Percentiles rank a stretch among this genome's conserved stretches.
Conservation (phyloP, 306 rosid genomes). For the Astragalus glycyphyllos region DNA sequence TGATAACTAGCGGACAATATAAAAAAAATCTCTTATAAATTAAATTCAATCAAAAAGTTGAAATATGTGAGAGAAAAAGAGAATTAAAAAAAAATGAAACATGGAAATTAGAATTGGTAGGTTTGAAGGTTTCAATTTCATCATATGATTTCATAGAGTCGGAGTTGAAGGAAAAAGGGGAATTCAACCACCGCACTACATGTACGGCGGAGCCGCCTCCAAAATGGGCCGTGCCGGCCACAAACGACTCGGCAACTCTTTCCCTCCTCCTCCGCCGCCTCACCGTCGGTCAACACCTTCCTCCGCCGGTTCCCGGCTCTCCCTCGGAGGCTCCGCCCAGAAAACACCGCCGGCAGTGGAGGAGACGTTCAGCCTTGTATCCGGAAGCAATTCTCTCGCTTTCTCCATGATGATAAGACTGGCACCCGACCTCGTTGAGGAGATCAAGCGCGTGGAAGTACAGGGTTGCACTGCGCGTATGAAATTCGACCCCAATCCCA, state of each 20-base stretch:
- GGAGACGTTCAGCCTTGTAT: conserved; percentile 72
- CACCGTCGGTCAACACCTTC: conserved; percentile 56
- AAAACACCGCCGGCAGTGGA: conserved; percentile 58
- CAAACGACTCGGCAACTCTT: conserved; percentile 62
- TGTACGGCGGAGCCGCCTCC: conserved; percentile 85
- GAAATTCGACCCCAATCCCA: conserved; percentile 69
- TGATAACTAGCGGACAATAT: too few relatives aligned
- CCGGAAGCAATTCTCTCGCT: conserved; percentile 76
- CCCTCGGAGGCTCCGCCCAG: conserved; percentile 60
- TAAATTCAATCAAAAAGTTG: too few relatives aligned
- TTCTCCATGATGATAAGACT: conserved; percentile 84
- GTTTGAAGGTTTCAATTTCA: too few relatives aligned
- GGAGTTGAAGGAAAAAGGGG: conserved; percentile 9
- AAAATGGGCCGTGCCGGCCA: conserved; percentile 84
- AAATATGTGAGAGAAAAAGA: too few relatives aligned
- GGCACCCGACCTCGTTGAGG: conserved; percentile 86
- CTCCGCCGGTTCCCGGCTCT: conserved; percentile 54
- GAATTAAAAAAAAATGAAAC: too few relatives aligned
- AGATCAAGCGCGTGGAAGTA: conserved; percentile 92
- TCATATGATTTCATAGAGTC: neutral
- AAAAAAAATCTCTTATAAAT: too few relatives aligned
- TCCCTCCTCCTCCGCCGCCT: conserved; percentile 56
- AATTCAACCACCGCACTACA: conserved; percentile 39
- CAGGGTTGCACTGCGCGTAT: conserved; percentile 80
- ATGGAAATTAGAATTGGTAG: too few relatives aligned